A percentile compares a stretch with the other conserved stretches of the same genome.
These are phyloP conservation scores for Ceratocystis destructans DNA, from an alignment of 2,329 filamentous ascomycete genomes.

Conservation along the genomic window DNA sequence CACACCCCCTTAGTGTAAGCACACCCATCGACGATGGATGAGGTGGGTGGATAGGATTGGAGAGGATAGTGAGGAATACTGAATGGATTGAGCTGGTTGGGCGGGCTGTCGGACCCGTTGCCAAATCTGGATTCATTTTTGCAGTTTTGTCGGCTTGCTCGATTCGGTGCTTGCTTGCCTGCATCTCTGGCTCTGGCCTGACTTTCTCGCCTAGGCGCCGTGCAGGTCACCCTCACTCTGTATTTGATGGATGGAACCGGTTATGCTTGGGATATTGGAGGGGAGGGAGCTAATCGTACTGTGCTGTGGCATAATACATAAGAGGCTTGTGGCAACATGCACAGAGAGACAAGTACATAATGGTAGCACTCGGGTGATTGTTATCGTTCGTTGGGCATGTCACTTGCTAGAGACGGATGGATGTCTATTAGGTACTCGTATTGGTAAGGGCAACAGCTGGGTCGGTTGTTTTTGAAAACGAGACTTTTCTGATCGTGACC, in stretches of 20 bases:
- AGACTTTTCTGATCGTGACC: constrained; percentile 7
- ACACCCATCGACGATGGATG: neutral
- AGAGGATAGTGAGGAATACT: neutral
- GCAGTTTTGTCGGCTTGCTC: neutral
- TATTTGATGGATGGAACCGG: neutral
- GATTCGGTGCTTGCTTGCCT: neutral
- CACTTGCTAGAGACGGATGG: neutral
- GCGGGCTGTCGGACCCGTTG: neutral
- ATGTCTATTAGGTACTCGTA: neutral
- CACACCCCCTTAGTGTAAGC: neutral
- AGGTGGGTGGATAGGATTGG: neutral
- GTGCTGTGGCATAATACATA: neutral
- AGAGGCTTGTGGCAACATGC: neutral
- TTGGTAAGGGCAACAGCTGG: neutral
- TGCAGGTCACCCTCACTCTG: neutral
- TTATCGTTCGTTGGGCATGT: neutral
- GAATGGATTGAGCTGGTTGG: too few relatives aligned
- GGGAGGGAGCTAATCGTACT: neutral
- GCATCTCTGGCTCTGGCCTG: neutral
- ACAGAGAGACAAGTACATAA: neutral
- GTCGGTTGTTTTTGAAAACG: neutral
- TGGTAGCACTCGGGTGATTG: neutral
- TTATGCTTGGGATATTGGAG: too few relatives aligned
- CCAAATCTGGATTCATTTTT: neutral
- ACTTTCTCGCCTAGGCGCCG: neutral